Base-by-base conservation (phyloP, 257 asterid genomes). In the Solanum clarkiae region DNA sequence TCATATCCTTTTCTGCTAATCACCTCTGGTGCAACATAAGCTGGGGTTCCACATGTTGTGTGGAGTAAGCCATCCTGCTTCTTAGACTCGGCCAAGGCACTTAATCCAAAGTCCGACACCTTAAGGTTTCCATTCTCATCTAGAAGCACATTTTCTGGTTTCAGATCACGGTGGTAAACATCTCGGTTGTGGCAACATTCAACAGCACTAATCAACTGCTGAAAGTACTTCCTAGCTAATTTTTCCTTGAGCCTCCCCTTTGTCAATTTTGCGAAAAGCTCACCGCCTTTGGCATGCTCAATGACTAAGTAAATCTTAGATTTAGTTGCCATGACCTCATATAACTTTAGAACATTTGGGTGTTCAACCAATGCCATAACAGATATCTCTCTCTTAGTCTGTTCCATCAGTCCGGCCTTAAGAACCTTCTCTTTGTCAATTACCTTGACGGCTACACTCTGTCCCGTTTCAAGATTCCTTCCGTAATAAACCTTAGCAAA, bases 41-140 rank as follows among this genome's bases (percentile, higher is more conserved):
- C 95, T 1, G 97, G 98, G 59, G 98, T 95, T 51, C 98, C 98
- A 59, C 98, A 95, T 1, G 97, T 90, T 1, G 98, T 95, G 93
- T 92, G 98, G 26, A 95, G 93, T 44, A 95, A 88, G 22, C 95
- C 98, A 17, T 95, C 98, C 66, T 90, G 90, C 49, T 92, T 57
- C 85, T 88, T 90, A 26, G 93, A 92, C 84, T 92, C 95, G 0
- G 88, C 18, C n/a, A 93, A 81, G 2, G 98, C 96, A 65, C 97
- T 93, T 86, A 95, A 87, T 8, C 98, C 98, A 80, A 95, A 95
- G 89, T 95, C 98, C 1, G 98, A 86, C 10, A 95, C 93, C 88
- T 95, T 95, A 49, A 95, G 87, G 77, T 85, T 89, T 32, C 94
- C 97, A 68, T 90, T 63, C 71, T 94, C 98, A 16, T 93, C 98